Base-by-base conservation (phyloP, 2,329 filamentous ascomycete species). In the Cladosporium colombiae region DNA sequence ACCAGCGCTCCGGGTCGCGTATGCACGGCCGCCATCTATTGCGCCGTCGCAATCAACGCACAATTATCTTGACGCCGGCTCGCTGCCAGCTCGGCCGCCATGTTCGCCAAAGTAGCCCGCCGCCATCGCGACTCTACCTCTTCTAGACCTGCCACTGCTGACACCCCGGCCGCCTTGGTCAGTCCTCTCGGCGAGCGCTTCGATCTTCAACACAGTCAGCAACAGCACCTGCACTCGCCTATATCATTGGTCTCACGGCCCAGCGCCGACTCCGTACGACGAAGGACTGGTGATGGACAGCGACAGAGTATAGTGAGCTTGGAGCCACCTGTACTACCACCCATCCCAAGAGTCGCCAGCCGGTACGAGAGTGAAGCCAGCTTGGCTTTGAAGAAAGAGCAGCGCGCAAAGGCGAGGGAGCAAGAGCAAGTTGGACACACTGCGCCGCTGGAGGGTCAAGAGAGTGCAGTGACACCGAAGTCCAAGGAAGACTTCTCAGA, bases 281-380 rank as follows among this genome's bases (percentile, higher is more conserved):
- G 69, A 44, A 62, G 65, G 56, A 71, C 70, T 11, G 73, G 72
- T 61, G 71, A 74, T 69, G 71, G 70, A 40, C 10, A 65, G 56
- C 63, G 44, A 16, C 44, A 49, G 56, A 65, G 33, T 18, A 65
- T 46, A 40, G 56, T 67, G 33, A 67, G 65, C 65, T 49, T 70
- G 66, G 67, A 65, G 53, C 81, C 85, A 63, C 84, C 84, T 8
- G 79, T 78, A 3, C 76, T 87, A 33, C 77, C 78, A 35, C 77
- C 76, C 35, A 77, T 80, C 44, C 72, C 77, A 37, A 73, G 77
- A 31, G 72, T 81, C 16, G 74, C 78, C n/a, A 69, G 68, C 59
- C 58, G 65, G 23, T 25, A 66, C 55, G 64, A 65, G 27, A 25
- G 29, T 21, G 46, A 62, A 29, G 37, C 31, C 14, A 40, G 60